These are phyloP conservation scores for Penicillium antarcticum DNA, from an alignment of 495 filamentous ascomycete genomes.

Conservation along the genomic window DNA sequence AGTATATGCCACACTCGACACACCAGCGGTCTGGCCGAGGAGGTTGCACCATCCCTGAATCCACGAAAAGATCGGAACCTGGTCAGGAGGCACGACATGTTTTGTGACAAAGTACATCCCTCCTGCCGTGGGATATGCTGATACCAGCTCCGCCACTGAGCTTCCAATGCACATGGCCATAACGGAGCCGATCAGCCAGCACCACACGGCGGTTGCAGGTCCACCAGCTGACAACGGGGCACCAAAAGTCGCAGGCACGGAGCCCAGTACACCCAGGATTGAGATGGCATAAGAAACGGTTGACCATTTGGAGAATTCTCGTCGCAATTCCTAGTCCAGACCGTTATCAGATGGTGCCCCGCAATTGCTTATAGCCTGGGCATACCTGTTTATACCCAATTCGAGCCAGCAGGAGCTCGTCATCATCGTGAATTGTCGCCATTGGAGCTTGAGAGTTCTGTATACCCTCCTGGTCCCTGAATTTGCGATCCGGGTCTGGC, in stretches of 20 bases:
- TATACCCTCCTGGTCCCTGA: background rate
- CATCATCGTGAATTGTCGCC: constrained; percentile 57
- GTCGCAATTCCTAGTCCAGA: constrained; percentile 50
- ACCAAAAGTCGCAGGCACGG: constrained; percentile 66
- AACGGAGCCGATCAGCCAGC: constrained; percentile 65
- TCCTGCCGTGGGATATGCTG: constrained; percentile 61
- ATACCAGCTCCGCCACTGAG: constrained; percentile 61
- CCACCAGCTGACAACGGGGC: constrained; percentile 62
- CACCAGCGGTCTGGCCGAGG: constrained; percentile 58
- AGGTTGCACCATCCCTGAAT: constrained; percentile 62
- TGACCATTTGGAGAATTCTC: constrained; percentile 72
- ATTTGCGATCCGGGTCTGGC: background rate
- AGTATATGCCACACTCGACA: constrained; percentile 54
- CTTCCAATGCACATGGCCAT: constrained; percentile 68
- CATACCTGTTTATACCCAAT: constrained; percentile 70
- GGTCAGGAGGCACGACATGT: constrained; percentile 53
- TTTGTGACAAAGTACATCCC: constrained; percentile 67
- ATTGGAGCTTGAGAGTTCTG: constrained; percentile 17
- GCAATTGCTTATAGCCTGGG: background rate
- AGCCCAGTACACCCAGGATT: constrained; percentile 66
- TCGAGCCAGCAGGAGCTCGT: constrained; percentile 61
- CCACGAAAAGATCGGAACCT: constrained; percentile 59
- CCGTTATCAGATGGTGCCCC: constrained; percentile 4
- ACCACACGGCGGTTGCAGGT: constrained; percentile 69
- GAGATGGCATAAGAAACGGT: constrained; percentile 74